These are phyloP conservation scores for Neonectria faginata DNA, from an alignment of 2,329 filamentous ascomycete species.

Conservation along the genomic window DNA sequence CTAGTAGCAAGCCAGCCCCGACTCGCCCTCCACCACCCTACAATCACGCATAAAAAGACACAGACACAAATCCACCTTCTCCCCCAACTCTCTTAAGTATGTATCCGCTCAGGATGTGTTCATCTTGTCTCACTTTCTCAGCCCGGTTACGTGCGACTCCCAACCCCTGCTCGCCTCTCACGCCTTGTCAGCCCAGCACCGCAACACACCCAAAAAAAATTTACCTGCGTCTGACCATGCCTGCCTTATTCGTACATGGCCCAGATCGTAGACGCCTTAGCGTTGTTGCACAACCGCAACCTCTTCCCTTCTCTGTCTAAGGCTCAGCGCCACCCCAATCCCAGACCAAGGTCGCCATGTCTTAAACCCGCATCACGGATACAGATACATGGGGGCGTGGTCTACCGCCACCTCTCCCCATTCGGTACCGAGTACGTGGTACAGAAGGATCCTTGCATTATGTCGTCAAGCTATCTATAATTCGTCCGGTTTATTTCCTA, in stretches of 20 bases:
- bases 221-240: background rate
- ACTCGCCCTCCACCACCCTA: background rate
- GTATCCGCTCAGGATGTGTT: background rate
- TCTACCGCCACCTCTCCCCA: conserved; percentile 11
- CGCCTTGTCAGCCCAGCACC: conserved; percentile 16
- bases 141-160: conserved; percentile 1
- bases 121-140: conserved; percentile 14
- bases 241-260: conserved; percentile 27
- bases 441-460: conserved; percentile 22
- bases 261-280: conserved; percentile 37
- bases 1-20: background rate
- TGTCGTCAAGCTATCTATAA: conserved; percentile 11
- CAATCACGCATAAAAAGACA: background rate
- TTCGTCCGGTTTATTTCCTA: too few species aligned
- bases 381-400: conserved; percentile 23
- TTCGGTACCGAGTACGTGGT: background rate
- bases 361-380: conserved; percentile 35
- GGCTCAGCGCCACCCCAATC: conserved; percentile 37
- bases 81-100: background rate
- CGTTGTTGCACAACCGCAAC: conserved; percentile 43
- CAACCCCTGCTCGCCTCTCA: conserved; percentile 10
- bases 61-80: background rate
- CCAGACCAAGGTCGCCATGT: conserved; percentile 37
- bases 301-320: conserved; percentile 34
- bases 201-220: conserved; percentile 4